These are phyloP conservation scores for Microcyclosporella mali DNA, from an alignment of 2,329 filamentous ascomycete species.

Conservation along the genomic window DNA sequence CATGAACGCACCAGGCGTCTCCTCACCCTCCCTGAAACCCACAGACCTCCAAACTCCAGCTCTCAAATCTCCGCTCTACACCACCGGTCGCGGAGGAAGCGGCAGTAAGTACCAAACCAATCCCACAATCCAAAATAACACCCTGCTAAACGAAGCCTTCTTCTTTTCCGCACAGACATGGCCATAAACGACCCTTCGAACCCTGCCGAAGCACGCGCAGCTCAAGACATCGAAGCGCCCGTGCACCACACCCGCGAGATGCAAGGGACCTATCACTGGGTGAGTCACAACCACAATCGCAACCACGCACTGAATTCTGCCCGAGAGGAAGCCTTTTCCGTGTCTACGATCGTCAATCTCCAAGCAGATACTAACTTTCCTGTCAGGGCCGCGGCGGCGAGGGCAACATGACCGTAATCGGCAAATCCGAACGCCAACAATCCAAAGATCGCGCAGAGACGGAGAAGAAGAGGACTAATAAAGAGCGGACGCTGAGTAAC, in stretches of 20 bases:
- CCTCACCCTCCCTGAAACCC: slow-evolving; percentile 29
- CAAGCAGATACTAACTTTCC: no score
- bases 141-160: no score
- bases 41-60: slow-evolving; percentile 73
- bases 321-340: no score
- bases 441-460: slow-evolving; percentile 13
- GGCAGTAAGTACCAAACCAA: no score
- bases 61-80: slow-evolving; percentile 76
- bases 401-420: slow-evolving; percentile 56
- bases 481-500: slow-evolving; percentile 7
- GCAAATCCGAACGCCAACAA: slow-evolving; percentile 40
- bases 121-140: no score
- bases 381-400: slow-evolving; percentile 68
- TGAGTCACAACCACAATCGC: no score
- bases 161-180: no score
- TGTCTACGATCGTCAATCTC: no score
- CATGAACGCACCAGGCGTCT: slow-evolving; percentile 36
- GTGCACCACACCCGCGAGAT: slow-evolving; percentile 47
- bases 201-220: slow-evolving; percentile 62
- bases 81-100: slow-evolving; percentile 79
- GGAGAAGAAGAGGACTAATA: slow-evolving; percentile 23
- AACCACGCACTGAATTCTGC: no score
- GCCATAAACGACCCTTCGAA: slow-evolving; percentile 60
- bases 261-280: slow-evolving; percentile 55
- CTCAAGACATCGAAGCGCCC: slow-evolving; percentile 70